Evolutionary conservation across 2,329 filamentous ascomycete genomes (phyloP), one percentile per base, ranked within the genome.

Genomic region (Fusarium incarnatum): DNA sequence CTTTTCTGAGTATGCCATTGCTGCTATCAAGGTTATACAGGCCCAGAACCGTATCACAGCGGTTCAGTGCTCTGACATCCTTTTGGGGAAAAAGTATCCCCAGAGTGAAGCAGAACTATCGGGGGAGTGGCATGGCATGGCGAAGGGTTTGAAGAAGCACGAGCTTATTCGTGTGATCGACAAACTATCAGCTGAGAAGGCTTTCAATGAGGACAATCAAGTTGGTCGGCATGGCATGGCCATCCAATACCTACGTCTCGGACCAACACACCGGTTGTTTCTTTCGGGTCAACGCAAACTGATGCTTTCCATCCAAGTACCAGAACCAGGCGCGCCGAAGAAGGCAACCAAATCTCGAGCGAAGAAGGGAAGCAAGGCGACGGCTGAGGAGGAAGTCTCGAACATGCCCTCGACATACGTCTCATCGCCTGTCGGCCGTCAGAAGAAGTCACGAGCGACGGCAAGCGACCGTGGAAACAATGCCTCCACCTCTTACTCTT

Each of bases 161-260:
- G 93, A 97, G 75, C 86, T 94, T 15, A 92, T 97, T 76, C 90
- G 94, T 41, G 85, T 98, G n/a, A 93, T 98, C 73, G 89, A 93
- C 75, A 86, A 88, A 49, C 84, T 99, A 12, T 82, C 93, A 10
- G 87, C 87, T 8, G 92, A 97, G 75, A 90, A 91, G 46, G 93
- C 90, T 8, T 82, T 99, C 27, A 80, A 78, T 16, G 94, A 98
- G 79, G 82, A 90, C 34, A 92, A 93, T 75, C 74, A 80, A 15
- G 79, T 81, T 41, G 78, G 77, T 30, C 78, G 73, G n/a, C 76
- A 81, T 60, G 88, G 88, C 7, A 94, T 97, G 77, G 87, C 93
- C 2, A 87, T 89, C 56, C 89, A 92, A 70, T 97, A 98, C 77
- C 84, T 94, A 49, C 81, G 83, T 62, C 72, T 84, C 27, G 86